Base-by-base conservation (phyloP, 148 eudicot genomes). In the Hydrangea macrophylla region DNA sequence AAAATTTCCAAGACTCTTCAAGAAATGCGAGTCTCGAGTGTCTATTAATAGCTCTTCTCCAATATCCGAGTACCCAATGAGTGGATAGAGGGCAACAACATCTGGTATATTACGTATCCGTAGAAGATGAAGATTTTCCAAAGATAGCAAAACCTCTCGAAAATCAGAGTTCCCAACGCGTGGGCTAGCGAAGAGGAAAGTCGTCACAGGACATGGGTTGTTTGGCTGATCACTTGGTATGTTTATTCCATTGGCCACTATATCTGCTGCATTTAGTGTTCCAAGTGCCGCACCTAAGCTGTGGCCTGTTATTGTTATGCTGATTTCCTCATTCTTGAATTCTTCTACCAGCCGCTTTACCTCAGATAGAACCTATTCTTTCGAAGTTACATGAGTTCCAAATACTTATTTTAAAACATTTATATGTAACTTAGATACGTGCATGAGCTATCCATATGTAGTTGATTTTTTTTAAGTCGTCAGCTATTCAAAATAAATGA, bases 251-350 rank as follows among this genome's bases (percentile, higher is more conserved):
- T 54, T 23, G 28, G 58, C 58, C 23, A 54, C 58, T 5, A 54
- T 54, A 30, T 54, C 58, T 1, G 12, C 58, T 2, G 58, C 58
- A 24, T 23, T 25, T 13, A 54, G 0, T 1, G 30, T 54, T 54
- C 18, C 58, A 23, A 54, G 58, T 0, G 28, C 27, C 12, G 58
- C 58, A 3, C 58, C 58, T 12, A 54, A 54, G 11, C 58, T 54
- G 58, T 54, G 58, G 6, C 58, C 58, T 27, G 28, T 54, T 54
- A 54, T 54, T 27, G 58, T 54, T 23, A 54, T 54, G 58, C 58
- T 54, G 30, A 23, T 54, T 54, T 54, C 58, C 30, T 54, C 58
- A 12, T 54, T 13, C 58, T 54, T 54, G 30, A 1, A 54, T 12
- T 54, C 30, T 54, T 9, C 30, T 9, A 54, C 58, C 28, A 54